Evolutionary conservation across 495 filamentous ascomycete species (phyloP), one percentile per base, ranked within the genome.

Genomic region (Lophiotrema nucula): DNA sequence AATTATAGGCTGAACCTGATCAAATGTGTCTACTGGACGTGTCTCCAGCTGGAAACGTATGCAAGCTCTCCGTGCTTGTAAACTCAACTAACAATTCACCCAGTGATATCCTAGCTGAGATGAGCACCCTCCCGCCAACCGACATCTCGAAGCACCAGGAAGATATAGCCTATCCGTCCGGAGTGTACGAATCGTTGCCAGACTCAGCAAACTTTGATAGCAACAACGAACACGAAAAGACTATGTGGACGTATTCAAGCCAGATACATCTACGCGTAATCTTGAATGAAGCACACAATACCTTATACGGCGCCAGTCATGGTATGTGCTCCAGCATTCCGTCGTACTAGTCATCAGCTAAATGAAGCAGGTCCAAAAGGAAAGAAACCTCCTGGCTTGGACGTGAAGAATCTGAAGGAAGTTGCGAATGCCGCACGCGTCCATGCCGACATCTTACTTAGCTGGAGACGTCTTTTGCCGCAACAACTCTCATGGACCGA

Each of bases 61-160:
- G 31, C 15, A 8, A n/a, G n/a, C n/a, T n/a, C n/a, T n/a, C n/a
- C n/a, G n/a, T n/a, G n/a, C n/a, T n/a, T n/a, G n/a, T n/a, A n/a
- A n/a, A n/a, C n/a, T n/a, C n/a, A n/a, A n/a, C n/a, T n/a, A n/a
- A n/a, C 31, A 15, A 35, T 38, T 16, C 39, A 53, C 23, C 3
- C 56, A 91, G 93, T 74, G 93, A 98, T 70, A 88, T 98, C 38
- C 75, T 96, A 26, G 93, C 93, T 10, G 93, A 98, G 71, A 73
- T 97, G 25, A 87, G 88, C 54, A 81, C 87, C 25, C 88, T 92
- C 3, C 89, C 90, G 11, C 56, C 56, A 0, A 73, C 65, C 37
- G 66, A 67, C 2, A 66, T 74, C 4, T 57, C 59, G n/a, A 53
- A 41, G n/a, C 51, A 65, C 35, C 66, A 69, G 53, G 38, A 62